phyloP scores from a whole-genome alignment of 345 rosid genomes.

The Dimocarpus longan region DNA sequence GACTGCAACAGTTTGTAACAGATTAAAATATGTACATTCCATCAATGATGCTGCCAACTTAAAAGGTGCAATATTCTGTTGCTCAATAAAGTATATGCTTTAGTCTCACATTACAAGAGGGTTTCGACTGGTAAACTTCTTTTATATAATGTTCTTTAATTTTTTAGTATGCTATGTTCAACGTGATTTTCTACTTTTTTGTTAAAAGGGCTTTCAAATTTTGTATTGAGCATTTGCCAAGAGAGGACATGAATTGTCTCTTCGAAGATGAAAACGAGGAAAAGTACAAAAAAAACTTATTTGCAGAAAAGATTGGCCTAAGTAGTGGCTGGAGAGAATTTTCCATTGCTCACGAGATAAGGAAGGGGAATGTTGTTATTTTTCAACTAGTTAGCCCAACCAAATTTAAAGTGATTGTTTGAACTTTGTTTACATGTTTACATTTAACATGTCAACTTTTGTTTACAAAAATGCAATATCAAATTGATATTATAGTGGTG shows the following conservation, averaged over 20 bases:
- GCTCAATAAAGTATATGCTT: slow-evolving; percentile 57
- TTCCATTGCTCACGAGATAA: slow-evolving; percentile 48
- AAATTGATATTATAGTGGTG: not conserved
- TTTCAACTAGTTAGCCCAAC: slow-evolving; percentile 56
- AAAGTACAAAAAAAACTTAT: slow-evolving; percentile 43
- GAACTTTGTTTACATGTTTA: not conserved
- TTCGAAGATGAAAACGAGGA: slow-evolving; percentile 56
- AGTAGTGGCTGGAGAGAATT: slow-evolving; percentile 78
- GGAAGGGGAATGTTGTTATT: slow-evolving; percentile 59
- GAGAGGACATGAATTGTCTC: slow-evolving; percentile 38
- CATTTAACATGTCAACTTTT: slow-evolving; percentile 2
- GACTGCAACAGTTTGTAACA: no score
- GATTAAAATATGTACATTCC: no score
- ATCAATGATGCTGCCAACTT: no score
- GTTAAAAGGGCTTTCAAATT: slow-evolving; percentile 43
- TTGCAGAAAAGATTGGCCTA: slow-evolving; percentile 52
- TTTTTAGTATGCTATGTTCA: not conserved
- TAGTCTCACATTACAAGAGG: slow-evolving; percentile 62
- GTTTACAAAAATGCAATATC: not conserved
- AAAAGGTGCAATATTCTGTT: slow-evolving; percentile 37
- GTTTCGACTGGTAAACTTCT: slow-evolving; percentile 56
- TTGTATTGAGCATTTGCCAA: slow-evolving; percentile 36
- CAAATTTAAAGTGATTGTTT: slow-evolving; percentile 52
- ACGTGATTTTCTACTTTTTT: slow-evolving; percentile 13
- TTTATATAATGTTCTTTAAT: not conserved